phyloP scores from a whole-genome alignment of 169 alveolate species.

The Eimeria maxima region DNA sequence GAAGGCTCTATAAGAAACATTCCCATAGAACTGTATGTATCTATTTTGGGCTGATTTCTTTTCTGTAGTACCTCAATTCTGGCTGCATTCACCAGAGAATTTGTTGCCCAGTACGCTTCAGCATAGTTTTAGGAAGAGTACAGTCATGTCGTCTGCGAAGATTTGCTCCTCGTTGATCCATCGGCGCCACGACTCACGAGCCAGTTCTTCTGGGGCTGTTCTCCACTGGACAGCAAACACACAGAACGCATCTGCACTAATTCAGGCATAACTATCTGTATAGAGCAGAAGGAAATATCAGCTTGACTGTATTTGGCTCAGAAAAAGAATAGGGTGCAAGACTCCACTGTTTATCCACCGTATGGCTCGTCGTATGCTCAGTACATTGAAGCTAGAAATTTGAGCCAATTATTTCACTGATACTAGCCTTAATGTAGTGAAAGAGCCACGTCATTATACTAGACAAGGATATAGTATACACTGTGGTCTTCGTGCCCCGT shows the following conservation, averaged over 20 bases:
- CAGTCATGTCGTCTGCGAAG: conserved; percentile 93
- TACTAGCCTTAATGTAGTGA: not conserved
- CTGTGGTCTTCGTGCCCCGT: too few species aligned
- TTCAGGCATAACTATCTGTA: conserved; percentile 65
- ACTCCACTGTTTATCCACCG: not conserved
- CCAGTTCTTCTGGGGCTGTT: conserved; percentile 89
- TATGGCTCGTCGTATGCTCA: not conserved
- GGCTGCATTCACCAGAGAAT: not conserved
- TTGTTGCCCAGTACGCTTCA: not conserved
- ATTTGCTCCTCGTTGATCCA: conserved; percentile 93
- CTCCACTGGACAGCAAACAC: conserved; percentile 85
- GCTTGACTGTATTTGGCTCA: not conserved
- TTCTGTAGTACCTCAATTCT: not conserved
- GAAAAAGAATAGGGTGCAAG: not conserved
- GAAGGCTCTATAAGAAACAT: not conserved
- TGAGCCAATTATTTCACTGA: not conserved
- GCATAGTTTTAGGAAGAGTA: conserved; percentile 10
- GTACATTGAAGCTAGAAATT: not conserved
- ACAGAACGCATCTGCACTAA: conserved; percentile 72
- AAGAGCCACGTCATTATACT: too few species aligned
- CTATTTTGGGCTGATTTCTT: not conserved
- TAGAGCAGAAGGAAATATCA: not conserved
- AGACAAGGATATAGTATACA: not conserved
- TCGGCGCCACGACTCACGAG: conserved; percentile 93
- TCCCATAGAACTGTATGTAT: not conserved